Conservation (phyloP, 306 rosid species). For the Cucumis melo region DNA sequence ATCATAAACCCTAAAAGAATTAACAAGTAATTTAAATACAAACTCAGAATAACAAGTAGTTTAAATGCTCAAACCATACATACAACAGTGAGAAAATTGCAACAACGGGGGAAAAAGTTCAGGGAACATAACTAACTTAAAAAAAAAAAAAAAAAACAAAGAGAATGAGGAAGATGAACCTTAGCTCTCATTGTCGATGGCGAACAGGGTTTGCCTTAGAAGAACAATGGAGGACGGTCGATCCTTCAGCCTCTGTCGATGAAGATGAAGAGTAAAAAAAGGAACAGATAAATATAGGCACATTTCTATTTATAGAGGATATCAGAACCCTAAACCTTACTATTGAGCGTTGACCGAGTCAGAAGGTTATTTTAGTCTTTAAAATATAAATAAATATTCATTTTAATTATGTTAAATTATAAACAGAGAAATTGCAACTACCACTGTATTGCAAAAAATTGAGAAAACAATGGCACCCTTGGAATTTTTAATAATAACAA, state of each 20-base stretch:
- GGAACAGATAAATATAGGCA: not conserved
- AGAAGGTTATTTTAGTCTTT: not conserved
- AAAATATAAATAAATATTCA: not conserved
- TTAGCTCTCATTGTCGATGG: constrained; percentile 3
- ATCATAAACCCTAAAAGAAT: not conserved
- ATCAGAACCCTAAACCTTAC: constrained; percentile 9
- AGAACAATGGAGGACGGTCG: not conserved
- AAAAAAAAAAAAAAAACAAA: not conserved
- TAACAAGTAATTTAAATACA: not conserved
- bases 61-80: not conserved
- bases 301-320: not conserved
- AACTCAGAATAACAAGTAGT: not conserved
- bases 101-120: not conserved
- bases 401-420: not conserved
- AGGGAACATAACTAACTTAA: not conserved
- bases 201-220: not conserved
- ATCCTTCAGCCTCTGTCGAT: not conserved
- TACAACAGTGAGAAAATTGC: not conserved
- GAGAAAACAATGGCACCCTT: too few species aligned
- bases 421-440: too few species aligned
- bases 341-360: not conserved
- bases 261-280: not conserved
- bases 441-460: too few species aligned
- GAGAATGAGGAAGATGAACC: not conserved
- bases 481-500: too few species aligned